Evolutionary conservation across 2,329 filamentous ascomycete genomes (phyloP).

Genomic region (Triangularia verruculosa): DNA sequence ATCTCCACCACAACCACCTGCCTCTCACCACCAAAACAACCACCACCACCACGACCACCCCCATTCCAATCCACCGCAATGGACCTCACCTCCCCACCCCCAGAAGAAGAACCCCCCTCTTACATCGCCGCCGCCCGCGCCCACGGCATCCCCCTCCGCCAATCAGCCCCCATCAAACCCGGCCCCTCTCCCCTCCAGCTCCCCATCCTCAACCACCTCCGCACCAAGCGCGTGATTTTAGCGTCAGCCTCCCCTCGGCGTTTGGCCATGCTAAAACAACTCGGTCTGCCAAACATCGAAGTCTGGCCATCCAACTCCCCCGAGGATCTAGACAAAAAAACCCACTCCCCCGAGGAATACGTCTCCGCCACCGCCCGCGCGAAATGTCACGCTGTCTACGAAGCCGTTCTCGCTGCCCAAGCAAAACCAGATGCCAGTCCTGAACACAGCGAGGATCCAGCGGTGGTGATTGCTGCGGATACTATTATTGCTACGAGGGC

Average conservation of each 20-base stretch:
- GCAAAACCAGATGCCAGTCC: slow-evolving; percentile 30
- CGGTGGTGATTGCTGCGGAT: slow-evolving; percentile 84
- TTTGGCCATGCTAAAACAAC: slow-evolving; percentile 76
- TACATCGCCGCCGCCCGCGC: slow-evolving; percentile 43
- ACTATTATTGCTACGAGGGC: slow-evolving; percentile 78
- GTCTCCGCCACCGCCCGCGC: slow-evolving; percentile 80
- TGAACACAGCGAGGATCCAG: slow-evolving; percentile 58
- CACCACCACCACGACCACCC: not conserved
- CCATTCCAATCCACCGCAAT: slow-evolving; percentile 16
- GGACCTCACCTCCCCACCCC: slow-evolving; percentile 26
- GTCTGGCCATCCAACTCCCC: slow-evolving; percentile 78
- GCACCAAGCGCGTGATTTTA: slow-evolving; percentile 78
- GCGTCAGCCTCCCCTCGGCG: slow-evolving; percentile 86
- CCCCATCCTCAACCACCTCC: slow-evolving; percentile 73
- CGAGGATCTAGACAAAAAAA: slow-evolving; percentile 77
- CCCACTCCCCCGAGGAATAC: slow-evolving; percentile 81
- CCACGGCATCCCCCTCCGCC: slow-evolving; percentile 36
- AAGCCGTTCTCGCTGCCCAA: slow-evolving; percentile 39
- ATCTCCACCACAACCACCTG: not conserved
- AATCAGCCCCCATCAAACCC: slow-evolving; percentile 42
- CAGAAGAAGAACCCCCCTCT: slow-evolving; percentile 44
- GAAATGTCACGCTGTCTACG: slow-evolving; percentile 75
- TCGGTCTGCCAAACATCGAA: slow-evolving; percentile 65
- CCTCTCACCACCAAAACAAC: not conserved
- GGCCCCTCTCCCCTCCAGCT: slow-evolving; percentile 69